Base-by-base conservation (phyloP, 176 grass and related monocot genomes). In the Eragrostis nindensis region DNA sequence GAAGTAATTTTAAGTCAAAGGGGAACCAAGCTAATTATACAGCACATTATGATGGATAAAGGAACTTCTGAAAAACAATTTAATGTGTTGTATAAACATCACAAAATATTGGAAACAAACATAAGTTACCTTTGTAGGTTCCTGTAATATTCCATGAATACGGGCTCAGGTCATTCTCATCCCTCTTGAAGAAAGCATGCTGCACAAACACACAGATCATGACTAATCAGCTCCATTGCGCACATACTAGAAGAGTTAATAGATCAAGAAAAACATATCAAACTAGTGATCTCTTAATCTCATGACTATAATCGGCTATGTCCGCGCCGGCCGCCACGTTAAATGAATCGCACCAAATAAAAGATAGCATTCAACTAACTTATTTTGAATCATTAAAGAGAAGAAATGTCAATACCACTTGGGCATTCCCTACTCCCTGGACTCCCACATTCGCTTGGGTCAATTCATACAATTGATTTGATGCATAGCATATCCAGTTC, bases 91-190 rank as follows among this genome's bases (percentile, higher is more conserved):
- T 10, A 68, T 47, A 74, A 73, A 36, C 76, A 66, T 65, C 24
- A 27, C 7, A 72, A 48, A 57, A 56, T 36, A n/a, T 14, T 10
- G 18, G 7, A 66, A 7, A 54, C 4, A 11, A 70, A 38, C 54
- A 6, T n/a, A 38, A 10, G 19, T 68, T 77, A 96, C 93, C 93
- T 96, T 85, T 96, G 81, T 96, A 96, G 16, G 84, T 96, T 86
- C 93, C 93, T 45, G 93, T 92, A 84, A 96, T 96, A 78, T 96
- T 96, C 93, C 93, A 96, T 56, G 90, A 96, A 90, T 96, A 92
- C 0, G 90, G 90, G 54, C 86, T 92, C 60, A 90, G 68, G 56
- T 96, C 93, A 54, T 83, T 89, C 47, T 96, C 93, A 54, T 92
- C 93, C 77, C 87, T 88, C 87, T 96, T 96, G 74, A 90, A 85